Evolutionary conservation across 169 alveolate genomes (phyloP).

Genomic region (Plasmodium coatneyi): DNA sequence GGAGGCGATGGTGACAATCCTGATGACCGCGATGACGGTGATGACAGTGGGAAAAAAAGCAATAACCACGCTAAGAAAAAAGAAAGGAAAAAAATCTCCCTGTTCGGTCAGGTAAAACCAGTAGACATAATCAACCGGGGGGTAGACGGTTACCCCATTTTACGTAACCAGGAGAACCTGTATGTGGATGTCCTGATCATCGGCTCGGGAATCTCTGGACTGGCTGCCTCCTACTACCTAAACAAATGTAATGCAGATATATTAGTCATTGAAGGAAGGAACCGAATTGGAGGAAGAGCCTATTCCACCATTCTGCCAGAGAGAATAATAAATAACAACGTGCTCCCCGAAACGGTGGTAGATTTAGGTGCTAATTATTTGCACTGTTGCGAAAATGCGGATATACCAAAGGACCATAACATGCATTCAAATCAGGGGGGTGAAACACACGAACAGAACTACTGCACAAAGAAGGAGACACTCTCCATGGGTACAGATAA

Average conservation of each 20-base stretch:
- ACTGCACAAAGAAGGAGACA: background rate
- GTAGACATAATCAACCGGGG: constrained; percentile 59
- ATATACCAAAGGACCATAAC: background rate
- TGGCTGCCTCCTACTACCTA: constrained; percentile 83
- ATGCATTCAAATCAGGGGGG: background rate
- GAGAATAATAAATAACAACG: constrained; percentile 21
- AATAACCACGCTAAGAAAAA: background rate
- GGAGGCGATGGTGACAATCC: background rate
- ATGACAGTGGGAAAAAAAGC: background rate
- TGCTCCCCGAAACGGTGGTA: constrained; percentile 76
- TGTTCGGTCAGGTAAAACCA: constrained; percentile 72
- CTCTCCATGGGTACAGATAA: background rate
- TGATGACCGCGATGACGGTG: background rate
- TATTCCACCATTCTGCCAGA: constrained; percentile 78
- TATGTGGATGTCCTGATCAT: constrained; percentile 81
- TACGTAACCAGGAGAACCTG: constrained; percentile 25
- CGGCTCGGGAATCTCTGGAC: constrained; percentile 85
- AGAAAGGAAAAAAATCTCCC: constrained; percentile 22
- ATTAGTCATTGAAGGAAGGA: constrained; percentile 80
- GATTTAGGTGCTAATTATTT: constrained; percentile 85
- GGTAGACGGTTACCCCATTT: constrained; percentile 9
- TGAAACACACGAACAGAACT: background rate
- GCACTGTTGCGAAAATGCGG: constrained; percentile 80
- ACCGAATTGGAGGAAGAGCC: constrained; percentile 85
- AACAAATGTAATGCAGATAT: constrained; percentile 75